Evolutionary conservation across 495 filamentous ascomycete genomes (phyloP), one percentile per base, ranked within the genome.

Genomic region (Xylaria bambusicola): DNA sequence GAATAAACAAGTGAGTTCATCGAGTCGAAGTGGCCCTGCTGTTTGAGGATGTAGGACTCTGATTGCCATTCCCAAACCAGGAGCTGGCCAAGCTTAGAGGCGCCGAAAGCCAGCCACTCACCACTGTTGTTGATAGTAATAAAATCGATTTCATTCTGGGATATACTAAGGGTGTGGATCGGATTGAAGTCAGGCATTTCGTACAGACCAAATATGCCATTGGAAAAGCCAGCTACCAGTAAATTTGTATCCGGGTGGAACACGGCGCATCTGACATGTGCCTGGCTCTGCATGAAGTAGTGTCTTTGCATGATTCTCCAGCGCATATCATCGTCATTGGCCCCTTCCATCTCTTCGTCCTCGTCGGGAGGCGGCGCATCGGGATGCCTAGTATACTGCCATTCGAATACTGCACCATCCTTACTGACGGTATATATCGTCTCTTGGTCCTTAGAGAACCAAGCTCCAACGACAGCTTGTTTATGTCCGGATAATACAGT

Each of bases 51-150:
- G 73, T 98, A 98, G n/a, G 95, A 97, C 71, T 98, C 94, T 1
- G 95, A 98, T 67, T 98, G 95, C 95, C 95, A 98, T 72, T 98
- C 94, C 94, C 94, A 98, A 23, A 98, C 95, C 35, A 98, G 80
- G 13, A 98, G 77, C 62, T 98, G 94, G 12, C 94, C 94, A 24
- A 95, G 83, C 56, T 93, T 93, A 15, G 95, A 96, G 4, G 94
- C 93, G n/a, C 93, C 94, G 73, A 98, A 97, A 6, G 94, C 94
- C 29, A 98, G 80, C 94, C 94, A 98, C 76, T 97, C 95, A 54
- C 93, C 94, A 29, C 90, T 86, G 67, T 89, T 88, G 74, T 97
- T 97, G 61, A 97, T 87, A 2, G 91, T 89, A 44, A 98, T 89
- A 66, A 88, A 91, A 65, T 97, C 92, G 62, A 98, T 96, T 58